phyloP scores from a whole-genome alignment of 768 basidiomycete species.

The Rhodocollybia butyracea region DNA sequence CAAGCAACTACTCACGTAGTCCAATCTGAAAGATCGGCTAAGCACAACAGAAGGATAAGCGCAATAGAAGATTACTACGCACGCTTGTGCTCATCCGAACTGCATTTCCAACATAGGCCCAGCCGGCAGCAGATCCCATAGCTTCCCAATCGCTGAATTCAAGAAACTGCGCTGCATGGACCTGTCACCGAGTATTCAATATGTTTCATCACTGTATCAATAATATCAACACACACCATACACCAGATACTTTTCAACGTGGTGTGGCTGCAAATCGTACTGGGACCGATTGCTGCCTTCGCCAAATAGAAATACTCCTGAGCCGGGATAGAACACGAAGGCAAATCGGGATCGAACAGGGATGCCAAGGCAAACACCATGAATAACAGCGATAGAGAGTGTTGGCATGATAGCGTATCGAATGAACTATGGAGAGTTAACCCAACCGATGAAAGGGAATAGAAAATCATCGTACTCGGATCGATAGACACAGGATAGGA shows the following conservation, averaged over 20 bases:
- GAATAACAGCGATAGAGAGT: slow-evolving; percentile 61
- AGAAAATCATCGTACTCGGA: slow-evolving; percentile 35
- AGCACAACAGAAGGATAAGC: neutral
- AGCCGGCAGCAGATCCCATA: slow-evolving; percentile 43
- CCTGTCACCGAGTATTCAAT: slow-evolving; percentile 23
- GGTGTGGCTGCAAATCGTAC: slow-evolving; percentile 27
- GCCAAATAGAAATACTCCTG: slow-evolving; percentile 63
- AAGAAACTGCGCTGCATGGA: slow-evolving; percentile 47
- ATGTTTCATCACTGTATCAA: neutral
- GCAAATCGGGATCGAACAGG: slow-evolving; percentile 52
- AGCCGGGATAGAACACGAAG: slow-evolving; percentile 49
- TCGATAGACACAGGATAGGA: slow-evolving; percentile 52
- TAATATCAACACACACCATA: neutral
- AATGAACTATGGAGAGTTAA: slow-evolving; percentile 32
- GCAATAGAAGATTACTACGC: slow-evolving; percentile 19
- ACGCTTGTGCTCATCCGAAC: slow-evolving; percentile 61
- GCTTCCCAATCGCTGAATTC: slow-evolving; percentile 53
- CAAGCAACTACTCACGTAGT: slow-evolving; percentile 41
- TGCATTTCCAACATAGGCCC: slow-evolving; percentile 57
- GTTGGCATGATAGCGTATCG: slow-evolving; percentile 37
- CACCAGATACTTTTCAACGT: slow-evolving; percentile 12
- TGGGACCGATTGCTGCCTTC: slow-evolving; percentile 46
- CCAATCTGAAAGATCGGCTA: slow-evolving; percentile 37
- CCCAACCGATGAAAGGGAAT: neutral
- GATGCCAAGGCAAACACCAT: slow-evolving; percentile 62